phyloP scores from a whole-genome alignment of 2,329 filamentous ascomycete species.

The Aspergillus novofumigatus region DNA sequence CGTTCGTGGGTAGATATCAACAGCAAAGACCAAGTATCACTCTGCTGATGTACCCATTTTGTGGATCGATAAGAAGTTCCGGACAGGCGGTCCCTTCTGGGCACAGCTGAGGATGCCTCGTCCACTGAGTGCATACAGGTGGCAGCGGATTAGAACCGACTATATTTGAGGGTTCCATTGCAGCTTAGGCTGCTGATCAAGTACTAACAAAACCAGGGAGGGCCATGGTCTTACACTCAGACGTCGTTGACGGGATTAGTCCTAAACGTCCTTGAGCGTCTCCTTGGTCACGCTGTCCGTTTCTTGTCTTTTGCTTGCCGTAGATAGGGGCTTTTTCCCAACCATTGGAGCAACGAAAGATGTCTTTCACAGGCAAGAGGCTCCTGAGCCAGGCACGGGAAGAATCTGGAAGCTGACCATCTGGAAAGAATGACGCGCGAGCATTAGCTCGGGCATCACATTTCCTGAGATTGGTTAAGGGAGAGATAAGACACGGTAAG shows the following conservation, averaged over 20 bases:
- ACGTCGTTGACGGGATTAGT: not conserved
- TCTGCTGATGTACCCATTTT: not conserved
- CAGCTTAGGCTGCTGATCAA: not conserved
- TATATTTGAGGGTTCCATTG: not conserved
- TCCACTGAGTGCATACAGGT: not conserved
- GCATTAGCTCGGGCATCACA: not conserved
- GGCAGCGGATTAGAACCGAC: not conserved
- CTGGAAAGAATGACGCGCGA: not conserved
- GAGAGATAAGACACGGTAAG: not conserved
- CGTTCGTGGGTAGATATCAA: not conserved
- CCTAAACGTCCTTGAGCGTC: not conserved
- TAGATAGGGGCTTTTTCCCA: not conserved
- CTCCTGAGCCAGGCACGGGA: not conserved
- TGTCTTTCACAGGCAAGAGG: not conserved
- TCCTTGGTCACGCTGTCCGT: not conserved
- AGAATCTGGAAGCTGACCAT: not conserved
- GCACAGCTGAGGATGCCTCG: not conserved
- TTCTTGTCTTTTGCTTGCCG: not conserved
- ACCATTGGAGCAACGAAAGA: not conserved
- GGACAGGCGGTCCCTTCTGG: not conserved
- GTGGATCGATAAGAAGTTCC: not conserved
- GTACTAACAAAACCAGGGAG: not conserved
- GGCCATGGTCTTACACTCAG: not conserved
- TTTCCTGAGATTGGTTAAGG: not conserved
- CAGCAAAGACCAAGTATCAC: not conserved